Evolutionary conservation across 805 yeast species (phyloP).

Genomic region (Pichia ethanolica): DNA sequence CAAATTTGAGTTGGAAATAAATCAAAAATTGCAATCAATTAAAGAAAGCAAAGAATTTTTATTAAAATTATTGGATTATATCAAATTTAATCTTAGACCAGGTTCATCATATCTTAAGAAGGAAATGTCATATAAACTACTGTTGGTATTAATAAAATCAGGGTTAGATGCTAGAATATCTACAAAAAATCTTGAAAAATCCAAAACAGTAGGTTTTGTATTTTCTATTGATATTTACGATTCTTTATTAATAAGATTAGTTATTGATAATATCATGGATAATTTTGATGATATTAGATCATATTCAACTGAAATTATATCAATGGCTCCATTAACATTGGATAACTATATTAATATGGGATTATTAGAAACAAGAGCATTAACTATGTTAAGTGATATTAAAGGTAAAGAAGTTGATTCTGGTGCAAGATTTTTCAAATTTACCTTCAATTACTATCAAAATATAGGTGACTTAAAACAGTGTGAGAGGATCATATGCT

Average conservation of each 20-base stretch:
- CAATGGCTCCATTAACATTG: conserved; percentile 34
- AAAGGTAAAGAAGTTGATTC: conserved; percentile 67
- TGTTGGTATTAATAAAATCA: conserved; percentile 39
- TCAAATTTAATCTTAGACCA: conserved; percentile 33
- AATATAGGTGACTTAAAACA: conserved; percentile 11
- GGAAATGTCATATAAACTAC: conserved; percentile 41
- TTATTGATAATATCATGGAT: conserved; percentile 58
- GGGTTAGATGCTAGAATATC: conserved; percentile 48
- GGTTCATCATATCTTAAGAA: conserved; percentile 51
- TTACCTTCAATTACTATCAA: conserved; percentile 35
- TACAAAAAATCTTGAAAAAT: conserved; percentile 30
- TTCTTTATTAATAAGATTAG: conserved; percentile 33
- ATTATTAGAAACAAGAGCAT: conserved; percentile 17
- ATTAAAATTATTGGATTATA: conserved; percentile 22
- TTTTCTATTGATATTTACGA: conserved; percentile 38
- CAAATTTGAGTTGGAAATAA: conserved; percentile 35
- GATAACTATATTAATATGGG: conserved; percentile 16
- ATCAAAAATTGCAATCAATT: conserved; percentile 23
- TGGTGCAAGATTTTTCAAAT: conserved; percentile 62
- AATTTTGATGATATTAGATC: conserved; percentile 74
- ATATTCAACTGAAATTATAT: conserved; percentile 38
- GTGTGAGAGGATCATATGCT: conserved; percentile 23
- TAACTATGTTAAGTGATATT: conserved; percentile 30
- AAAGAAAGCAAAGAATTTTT: conserved; percentile 30
- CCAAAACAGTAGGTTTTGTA: conserved; percentile 40